Evolutionary conservation across 2,329 filamentous ascomycete species (phyloP).

Genomic region (Blumeria hordei): DNA sequence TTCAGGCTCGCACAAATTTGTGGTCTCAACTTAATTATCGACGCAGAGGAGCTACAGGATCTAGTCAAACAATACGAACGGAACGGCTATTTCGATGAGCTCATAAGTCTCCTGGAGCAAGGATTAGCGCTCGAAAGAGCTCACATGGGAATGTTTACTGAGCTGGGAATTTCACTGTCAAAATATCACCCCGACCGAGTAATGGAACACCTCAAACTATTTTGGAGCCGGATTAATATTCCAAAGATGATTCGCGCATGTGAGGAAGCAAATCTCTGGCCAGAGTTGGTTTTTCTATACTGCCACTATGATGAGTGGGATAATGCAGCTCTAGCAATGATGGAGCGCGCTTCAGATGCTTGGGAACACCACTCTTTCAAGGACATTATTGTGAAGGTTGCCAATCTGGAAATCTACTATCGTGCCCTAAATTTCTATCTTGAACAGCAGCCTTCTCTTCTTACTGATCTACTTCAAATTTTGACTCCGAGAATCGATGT

Average conservation of each 20-base stretch:
- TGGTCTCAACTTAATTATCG: slow-evolving; percentile 90
- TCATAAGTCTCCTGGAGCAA: slow-evolving; percentile 82
- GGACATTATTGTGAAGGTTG: slow-evolving; percentile 92
- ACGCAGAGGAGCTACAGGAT: slow-evolving; percentile 81
- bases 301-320: slow-evolving; percentile 97
- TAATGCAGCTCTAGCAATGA: slow-evolving; percentile 89
- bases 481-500: slow-evolving; percentile 89
- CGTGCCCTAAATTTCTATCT: slow-evolving; percentile 91
- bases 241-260: slow-evolving; percentile 87
- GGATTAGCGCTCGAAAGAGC: slow-evolving; percentile 60
- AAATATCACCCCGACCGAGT: slow-evolving; percentile 89
- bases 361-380: slow-evolving; percentile 99
- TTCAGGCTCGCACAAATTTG: slow-evolving; percentile 98
- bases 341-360: slow-evolving; percentile 88
- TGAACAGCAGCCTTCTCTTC: slow-evolving; percentile 80
- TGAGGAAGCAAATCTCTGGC: slow-evolving; percentile 91
- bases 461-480: slow-evolving; percentile 85
- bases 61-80: slow-evolving; percentile 92
- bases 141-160: slow-evolving; percentile 95
- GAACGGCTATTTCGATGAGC: slow-evolving; percentile 95
- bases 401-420: slow-evolving; percentile 98
- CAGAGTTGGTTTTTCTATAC: slow-evolving; percentile 93
- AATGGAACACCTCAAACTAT: slow-evolving; percentile 97
- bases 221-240: slow-evolving; percentile 95
- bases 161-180: slow-evolving; percentile 71